Base-by-base conservation (phyloP, 2,329 filamentous ascomycete genomes). In the Fusarium xylarioides region DNA sequence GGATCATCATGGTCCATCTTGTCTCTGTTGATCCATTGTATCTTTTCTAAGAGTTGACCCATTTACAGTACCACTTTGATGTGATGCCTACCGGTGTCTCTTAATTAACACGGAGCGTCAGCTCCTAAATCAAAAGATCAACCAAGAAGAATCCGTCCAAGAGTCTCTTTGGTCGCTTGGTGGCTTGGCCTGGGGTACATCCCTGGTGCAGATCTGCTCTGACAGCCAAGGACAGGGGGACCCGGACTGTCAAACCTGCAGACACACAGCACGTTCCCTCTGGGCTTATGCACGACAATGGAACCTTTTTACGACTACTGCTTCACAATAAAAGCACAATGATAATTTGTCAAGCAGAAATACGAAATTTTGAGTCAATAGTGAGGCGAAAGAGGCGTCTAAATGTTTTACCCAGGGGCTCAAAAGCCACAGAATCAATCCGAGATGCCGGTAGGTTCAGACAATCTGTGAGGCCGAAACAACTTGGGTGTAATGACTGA, bases 211-310 rank as follows among this genome's bases (percentile, higher is more conserved):
- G 71, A 73, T 73, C 71, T 54, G 59, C 37, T 44, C 66, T 65
- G 37, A 57, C 50, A 61, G 54, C 32, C 43, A 43, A 40, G 18
- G 34, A 37, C 63, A 67, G 70, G 70, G 71, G 67, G 55, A 23
- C 70, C 71, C 28, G 63, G 71, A 46, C 67, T 74, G 71, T 74
- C 71, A 73, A 53, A 74, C 32, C 56, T 73, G 70, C 63, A 71
- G 66, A 54, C 28, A 56, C 60, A 40, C 60, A 54, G 70, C 54
- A 73, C 70, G 66, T 73, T 73, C 64, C 64, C 30, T 56, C 52
- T 43, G 23, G 40, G 40, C 63, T 64, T 50, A 23, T 72, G 57
- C 70, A 60, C 47, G 38, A 58, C 54, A 47, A 63, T 57, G 58
- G 30, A 35, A 37, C 38, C 43, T 37, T 44, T 47, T 38, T 28